Base-by-base conservation (phyloP, 768 basidiomycete species). In the Hygrophoropsis aurantiaca region DNA sequence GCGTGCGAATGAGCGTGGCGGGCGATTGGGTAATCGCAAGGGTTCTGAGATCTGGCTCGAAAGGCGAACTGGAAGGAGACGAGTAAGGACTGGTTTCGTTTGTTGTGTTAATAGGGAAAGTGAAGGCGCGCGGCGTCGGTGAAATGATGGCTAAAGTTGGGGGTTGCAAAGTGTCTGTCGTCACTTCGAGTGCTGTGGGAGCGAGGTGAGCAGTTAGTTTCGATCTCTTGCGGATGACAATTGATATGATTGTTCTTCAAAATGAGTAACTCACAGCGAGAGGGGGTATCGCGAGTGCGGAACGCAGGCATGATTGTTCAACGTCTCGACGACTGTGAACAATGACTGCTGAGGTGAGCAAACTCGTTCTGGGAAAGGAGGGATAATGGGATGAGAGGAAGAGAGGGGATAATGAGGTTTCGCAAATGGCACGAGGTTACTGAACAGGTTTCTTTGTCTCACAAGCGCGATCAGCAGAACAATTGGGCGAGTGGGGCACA, bases 241-340 rank as follows among this genome's bases (percentile, higher is more conserved):
- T 23, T 18, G 48, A 24, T 13, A 41, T 44, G 47, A 47, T 49
- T 11, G 26, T 11, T 23, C 24, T 35, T 25, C 13, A 0, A 19
- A 18, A 23, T 15, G 34, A 30, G 19, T 37, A 33, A 65, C 73
- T 71, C 45, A 74, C 75, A 66, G 61, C 72, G 73, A 63, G 76
- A 67, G 54, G 74, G 78, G 74, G 77, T 83, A 74, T 87, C 84
- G 74, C 84, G 84, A 65, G 85, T 87, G 72, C 86, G 85, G 61
- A 81, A 74, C 42, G 84, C 84, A 67, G 86, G 86, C 86, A 88
- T 88, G 77, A 78, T 81, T 67, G 72, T 66, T 60, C 60, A 44
- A 52, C 34, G 46, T 42, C 48, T 50, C 36, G 44, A 25, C 50
- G 61, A 56, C 50, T 56, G 24, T 25, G 60, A 63, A 68, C 60